Conservation (phyloP, 345 rosid genomes). For the Hibiscus trionum region DNA sequence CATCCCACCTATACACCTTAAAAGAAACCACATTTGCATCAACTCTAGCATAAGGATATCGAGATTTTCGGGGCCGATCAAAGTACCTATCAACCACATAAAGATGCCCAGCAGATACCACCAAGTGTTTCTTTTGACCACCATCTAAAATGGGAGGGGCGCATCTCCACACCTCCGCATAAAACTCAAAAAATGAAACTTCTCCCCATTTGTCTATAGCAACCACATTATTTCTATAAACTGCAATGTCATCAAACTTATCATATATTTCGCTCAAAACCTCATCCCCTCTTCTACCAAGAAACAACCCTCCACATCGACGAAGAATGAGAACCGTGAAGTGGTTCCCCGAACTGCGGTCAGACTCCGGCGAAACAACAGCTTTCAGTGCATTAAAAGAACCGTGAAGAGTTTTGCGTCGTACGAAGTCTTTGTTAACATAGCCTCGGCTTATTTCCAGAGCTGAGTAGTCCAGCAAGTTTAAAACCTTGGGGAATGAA, state of each 20-base stretch:
- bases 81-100: background rate
- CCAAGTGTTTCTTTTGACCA: background rate
- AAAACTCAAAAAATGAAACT: background rate
- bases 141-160: background rate
- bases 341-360: background rate
- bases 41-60: background rate
- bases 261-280: background rate
- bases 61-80: background rate
- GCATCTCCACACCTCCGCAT: background rate
- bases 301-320: background rate
- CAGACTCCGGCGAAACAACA: background rate
- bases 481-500: background rate
- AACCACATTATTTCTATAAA: background rate
- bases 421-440: too few relatives aligned
- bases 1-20: background rate
- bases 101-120: background rate
- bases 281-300: background rate
- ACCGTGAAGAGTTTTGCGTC: too few relatives aligned
- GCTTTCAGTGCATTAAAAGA: too few relatives aligned
- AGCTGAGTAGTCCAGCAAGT: background rate
- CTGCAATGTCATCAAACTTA: background rate
- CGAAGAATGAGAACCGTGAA: background rate
- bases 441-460: background rate
- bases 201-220: background rate
- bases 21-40: background rate